Evolutionary conservation across 2,329 filamentous ascomycete genomes (phyloP).

Genomic region (Fusarium guadeloupense): DNA sequence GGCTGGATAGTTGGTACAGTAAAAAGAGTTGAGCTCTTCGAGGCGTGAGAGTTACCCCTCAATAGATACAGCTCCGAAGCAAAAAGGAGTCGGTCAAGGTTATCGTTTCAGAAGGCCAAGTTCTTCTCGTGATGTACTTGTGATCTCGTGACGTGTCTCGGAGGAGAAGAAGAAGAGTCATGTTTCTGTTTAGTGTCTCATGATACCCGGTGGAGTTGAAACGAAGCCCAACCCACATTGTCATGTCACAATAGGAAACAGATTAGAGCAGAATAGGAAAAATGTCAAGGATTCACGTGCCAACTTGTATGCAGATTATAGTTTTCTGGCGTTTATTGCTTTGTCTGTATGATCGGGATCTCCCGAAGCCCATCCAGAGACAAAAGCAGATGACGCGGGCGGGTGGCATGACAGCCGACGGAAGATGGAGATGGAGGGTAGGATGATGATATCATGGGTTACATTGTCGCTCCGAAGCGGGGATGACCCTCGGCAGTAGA

Average conservation of each 20-base stretch:
- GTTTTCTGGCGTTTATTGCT: neutral
- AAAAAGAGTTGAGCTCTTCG: neutral
- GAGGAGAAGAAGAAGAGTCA: constrained; percentile 7
- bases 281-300: neutral
- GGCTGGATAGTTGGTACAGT: constrained; percentile 5
- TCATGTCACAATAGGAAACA: neutral
- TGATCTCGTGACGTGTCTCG: constrained; percentile 23
- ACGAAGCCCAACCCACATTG: constrained; percentile 3
- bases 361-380: constrained; percentile 23
- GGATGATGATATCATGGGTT: constrained; percentile 44
- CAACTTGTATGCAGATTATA: neutral
- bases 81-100: neutral
- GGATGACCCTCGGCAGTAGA: constrained; percentile 17
- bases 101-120: constrained; percentile 16
- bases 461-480: constrained; percentile 19
- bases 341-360: constrained; percentile 28
- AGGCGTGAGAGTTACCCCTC: constrained; percentile 3
- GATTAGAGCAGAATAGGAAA: constrained; percentile 1
- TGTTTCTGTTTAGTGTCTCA: constrained; percentile 20
- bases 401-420: constrained; percentile 37
- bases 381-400: constrained; percentile 33
- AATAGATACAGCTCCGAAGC: neutral
- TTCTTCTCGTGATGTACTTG: constrained; percentile 17
- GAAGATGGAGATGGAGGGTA: constrained; percentile 28
- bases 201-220: constrained; percentile 8